phyloP scores from a whole-genome alignment of 768 basidiomycete genomes.

The Aureoboletus auriporus region DNA sequence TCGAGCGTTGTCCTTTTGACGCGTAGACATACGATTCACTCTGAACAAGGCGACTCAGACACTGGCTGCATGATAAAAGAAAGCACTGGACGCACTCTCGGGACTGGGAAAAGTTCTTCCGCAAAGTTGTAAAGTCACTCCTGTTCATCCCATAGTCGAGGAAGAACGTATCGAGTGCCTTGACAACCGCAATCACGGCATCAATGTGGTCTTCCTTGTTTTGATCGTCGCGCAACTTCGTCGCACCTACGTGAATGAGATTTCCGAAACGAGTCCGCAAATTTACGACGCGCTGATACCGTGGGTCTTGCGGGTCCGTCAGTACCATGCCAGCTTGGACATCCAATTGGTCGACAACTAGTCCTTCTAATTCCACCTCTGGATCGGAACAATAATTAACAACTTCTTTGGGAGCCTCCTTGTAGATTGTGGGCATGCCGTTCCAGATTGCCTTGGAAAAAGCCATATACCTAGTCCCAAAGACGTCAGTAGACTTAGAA shows the following conservation, averaged over 20 bases:
- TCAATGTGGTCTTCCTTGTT: slow-evolving; percentile 84
- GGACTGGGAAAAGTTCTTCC: slow-evolving; percentile 40
- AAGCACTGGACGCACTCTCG: slow-evolving; percentile 20
- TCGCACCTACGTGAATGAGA: slow-evolving; percentile 64
- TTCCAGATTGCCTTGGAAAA: slow-evolving; percentile 73
- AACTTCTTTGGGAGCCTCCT: slow-evolving; percentile 53
- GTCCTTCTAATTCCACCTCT: slow-evolving; percentile 63
- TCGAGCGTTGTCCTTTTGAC: slow-evolving; percentile 74
- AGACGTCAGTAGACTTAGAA: slow-evolving; percentile 1
- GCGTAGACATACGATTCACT: slow-evolving; percentile 60
- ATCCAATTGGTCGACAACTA: slow-evolving; percentile 62
- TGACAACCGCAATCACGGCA: slow-evolving; percentile 68
- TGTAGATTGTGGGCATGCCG: slow-evolving; percentile 68
- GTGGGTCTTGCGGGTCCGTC: slow-evolving; percentile 66
- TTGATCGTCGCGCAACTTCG: slow-evolving; percentile 53
- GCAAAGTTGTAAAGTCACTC: slow-evolving; percentile 55
- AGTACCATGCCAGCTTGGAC: slow-evolving; percentile 75
- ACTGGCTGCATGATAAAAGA: not conserved
- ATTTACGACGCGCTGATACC: slow-evolving; percentile 59
- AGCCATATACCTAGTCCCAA: slow-evolving; percentile 53
- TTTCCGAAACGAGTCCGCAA: slow-evolving; percentile 65
- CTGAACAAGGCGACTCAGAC: slow-evolving; percentile 29
- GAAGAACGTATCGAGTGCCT: slow-evolving; percentile 72
- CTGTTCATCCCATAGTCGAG: slow-evolving; percentile 65
- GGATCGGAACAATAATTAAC: slow-evolving; percentile 54